These are phyloP conservation scores for Solanum neorickii DNA, from an alignment of 257 asterid species.

Conservation along the genomic window DNA sequence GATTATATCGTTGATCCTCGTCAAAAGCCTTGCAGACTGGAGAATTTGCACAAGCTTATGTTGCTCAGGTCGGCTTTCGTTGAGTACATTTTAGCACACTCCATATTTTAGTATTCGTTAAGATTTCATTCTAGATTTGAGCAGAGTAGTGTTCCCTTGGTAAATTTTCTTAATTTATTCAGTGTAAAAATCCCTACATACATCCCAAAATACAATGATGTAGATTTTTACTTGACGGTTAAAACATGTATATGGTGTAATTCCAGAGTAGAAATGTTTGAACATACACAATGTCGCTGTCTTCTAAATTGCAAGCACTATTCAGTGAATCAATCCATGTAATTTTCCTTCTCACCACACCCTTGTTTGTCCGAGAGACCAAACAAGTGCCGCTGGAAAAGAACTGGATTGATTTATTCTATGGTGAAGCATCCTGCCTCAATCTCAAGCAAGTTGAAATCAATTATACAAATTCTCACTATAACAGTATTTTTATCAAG, in stretches of 20 bases:
- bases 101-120: slow-evolving; percentile 79
- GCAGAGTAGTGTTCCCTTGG: neutral
- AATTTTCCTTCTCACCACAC: neutral
- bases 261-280: neutral
- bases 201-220: neutral
- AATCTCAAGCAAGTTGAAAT: neutral
- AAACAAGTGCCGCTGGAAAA: neutral
- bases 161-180: neutral
- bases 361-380: neutral
- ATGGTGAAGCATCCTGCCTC: neutral
- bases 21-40: slow-evolving; percentile 53
- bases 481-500: neutral
- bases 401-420: neutral
- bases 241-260: neutral
- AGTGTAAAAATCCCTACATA: neutral
- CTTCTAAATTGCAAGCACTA: neutral
- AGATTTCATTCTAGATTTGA: slow-evolving; percentile 46
- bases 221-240: neutral
- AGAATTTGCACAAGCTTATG: slow-evolving; percentile 67
- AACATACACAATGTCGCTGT: neutral
- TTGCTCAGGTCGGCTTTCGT: slow-evolving; percentile 79
- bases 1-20: slow-evolving; percentile 42
- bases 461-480: neutral
- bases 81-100: slow-evolving; percentile 57
- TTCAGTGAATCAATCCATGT: neutral